Evolutionary conservation across 2,329 filamentous ascomycete genomes (phyloP).

Genomic region (Sporothrix curviconia): DNA sequence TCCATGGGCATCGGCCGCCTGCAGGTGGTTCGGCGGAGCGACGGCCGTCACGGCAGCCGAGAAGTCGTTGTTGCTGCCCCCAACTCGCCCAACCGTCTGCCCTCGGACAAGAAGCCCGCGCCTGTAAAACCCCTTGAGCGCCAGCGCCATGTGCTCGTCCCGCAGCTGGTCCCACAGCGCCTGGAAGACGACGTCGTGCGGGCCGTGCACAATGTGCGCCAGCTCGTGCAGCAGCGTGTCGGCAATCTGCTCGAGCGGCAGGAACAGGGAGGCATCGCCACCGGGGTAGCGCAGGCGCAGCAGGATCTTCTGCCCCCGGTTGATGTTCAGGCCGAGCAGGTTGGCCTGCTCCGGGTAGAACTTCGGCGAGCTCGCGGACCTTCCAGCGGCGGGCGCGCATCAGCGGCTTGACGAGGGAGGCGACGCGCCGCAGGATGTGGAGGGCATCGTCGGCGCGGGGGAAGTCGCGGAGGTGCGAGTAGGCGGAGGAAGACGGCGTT

Average conservation of each 20-base stretch:
- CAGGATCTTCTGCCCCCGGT: constrained; percentile 70
- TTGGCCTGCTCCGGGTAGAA: constrained; percentile 73
- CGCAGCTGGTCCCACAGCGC: constrained; percentile 83
- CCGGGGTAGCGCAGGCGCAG: constrained; percentile 71
- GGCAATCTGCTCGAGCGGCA: constrained; percentile 71
- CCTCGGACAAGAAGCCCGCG: constrained; percentile 75
- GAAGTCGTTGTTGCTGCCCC: not conserved
- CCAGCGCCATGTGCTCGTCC: constrained; percentile 71
- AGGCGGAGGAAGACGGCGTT: constrained; percentile 42
- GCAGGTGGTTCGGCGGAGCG: not conserved
- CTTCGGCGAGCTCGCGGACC: constrained; percentile 71
- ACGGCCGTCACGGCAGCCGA: too few species aligned
- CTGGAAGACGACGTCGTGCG: constrained; percentile 77
- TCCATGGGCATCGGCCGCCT: constrained; percentile 50
- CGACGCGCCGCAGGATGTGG: constrained; percentile 66
- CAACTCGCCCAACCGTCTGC: constrained; percentile 63
- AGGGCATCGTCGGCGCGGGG: constrained; percentile 45
- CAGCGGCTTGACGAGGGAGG: constrained; percentile 86
- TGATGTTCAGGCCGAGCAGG: constrained; percentile 73
- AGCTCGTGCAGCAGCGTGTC: constrained; percentile 95
- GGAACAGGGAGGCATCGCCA: constrained; percentile 68
- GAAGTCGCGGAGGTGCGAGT: constrained; percentile 42
- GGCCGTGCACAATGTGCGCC: constrained; percentile 77
- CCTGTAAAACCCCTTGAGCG: constrained; percentile 82
- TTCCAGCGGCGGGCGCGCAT: constrained; percentile 83